phyloP scores from a whole-genome alignment of 257 asterid species.

The Solanum pimpinellifolium region DNA sequence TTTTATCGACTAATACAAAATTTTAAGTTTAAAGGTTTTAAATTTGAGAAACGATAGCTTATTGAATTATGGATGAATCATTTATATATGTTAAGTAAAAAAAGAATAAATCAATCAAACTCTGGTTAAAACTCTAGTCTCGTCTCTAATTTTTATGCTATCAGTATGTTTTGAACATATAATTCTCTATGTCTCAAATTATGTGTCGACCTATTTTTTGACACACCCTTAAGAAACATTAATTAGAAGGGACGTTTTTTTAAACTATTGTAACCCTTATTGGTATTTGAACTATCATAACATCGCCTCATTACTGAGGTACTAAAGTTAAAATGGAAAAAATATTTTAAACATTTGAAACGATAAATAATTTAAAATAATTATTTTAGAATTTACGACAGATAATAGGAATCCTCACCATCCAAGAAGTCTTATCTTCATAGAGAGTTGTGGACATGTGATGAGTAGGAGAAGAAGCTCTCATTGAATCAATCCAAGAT shows the following conservation, averaged over 20 bases:
- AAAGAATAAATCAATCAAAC: not conserved
- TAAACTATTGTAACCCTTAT: not conserved
- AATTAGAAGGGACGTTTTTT: not conserved
- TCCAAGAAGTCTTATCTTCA: conserved; percentile 40
- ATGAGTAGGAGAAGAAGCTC: conserved; percentile 84
- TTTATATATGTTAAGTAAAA: not conserved
- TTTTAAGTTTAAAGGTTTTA: not conserved
- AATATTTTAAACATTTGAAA: too few relatives aligned
- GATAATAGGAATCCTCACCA: conserved; percentile 5
- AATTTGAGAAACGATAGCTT: not conserved
- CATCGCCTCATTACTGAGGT: not conserved
- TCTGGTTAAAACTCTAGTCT: not conserved
- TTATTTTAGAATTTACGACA: not conserved
- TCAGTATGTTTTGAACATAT: not conserved
- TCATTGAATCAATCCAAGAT: conserved; percentile 80
- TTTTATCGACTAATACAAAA: not conserved
- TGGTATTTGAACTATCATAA: not conserved
- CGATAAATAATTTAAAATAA: too few relatives aligned
- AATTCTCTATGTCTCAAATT: not conserved
- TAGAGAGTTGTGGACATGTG: conserved; percentile 26
- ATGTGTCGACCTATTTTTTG: not conserved
- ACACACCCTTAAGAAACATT: not conserved
- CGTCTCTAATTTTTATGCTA: not conserved
- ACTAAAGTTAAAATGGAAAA: not conserved
- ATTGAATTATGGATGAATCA: not conserved